Evolutionary conservation across 2,329 filamentous ascomycete species (phyloP).

Genomic region (Conoideocrella luteorostrata): DNA sequence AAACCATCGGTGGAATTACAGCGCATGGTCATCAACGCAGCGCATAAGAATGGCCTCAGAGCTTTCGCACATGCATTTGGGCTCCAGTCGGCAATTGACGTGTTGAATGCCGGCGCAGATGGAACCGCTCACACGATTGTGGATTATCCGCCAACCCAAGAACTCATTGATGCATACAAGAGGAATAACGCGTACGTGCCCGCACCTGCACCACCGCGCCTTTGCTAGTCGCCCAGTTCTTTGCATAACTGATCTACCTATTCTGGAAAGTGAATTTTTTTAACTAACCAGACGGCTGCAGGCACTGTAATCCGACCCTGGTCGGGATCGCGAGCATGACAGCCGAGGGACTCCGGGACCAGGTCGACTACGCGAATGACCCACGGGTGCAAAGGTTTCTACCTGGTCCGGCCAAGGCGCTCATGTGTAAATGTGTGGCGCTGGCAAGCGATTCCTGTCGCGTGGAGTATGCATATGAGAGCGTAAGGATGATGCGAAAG

Average conservation of each 20-base stretch:
- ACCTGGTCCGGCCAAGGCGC: conserved; percentile 7
- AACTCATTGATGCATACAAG: conserved; percentile 17
- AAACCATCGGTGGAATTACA: conserved; percentile 38
- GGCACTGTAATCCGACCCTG: conserved; percentile 18
- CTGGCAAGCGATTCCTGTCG: conserved; percentile 5
- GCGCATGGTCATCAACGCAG: conserved; percentile 33
- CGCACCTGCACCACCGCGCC: too few relatives aligned
- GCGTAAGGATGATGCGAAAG: conserved; percentile 9
- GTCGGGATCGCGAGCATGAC: conserved; percentile 17
- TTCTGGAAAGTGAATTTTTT: too few relatives aligned
- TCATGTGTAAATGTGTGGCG: conserved; percentile 9
- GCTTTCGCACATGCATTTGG: conserved; percentile 21
- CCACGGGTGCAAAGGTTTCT: conserved; percentile 6
- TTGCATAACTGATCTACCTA: too few relatives aligned
- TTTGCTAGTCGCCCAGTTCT: too few relatives aligned
- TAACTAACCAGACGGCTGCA: not conserved
- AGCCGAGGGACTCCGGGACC: conserved; percentile 15
- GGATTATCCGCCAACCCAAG: conserved; percentile 19
- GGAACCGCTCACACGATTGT: conserved; percentile 25
- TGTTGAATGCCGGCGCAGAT: conserved; percentile 21
- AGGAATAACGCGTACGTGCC: conserved; percentile 13
- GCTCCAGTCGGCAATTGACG: conserved; percentile 19
- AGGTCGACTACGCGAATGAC: conserved; percentile 15
- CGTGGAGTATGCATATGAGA: conserved; percentile 12
- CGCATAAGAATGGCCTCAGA: conserved; percentile 19